A percentile compares a stretch with the other conserved stretches of the same genome.
Evolutionary conservation across 1,139 yeast genomes (phyloP).

Genomic region (Yamadazyma siamensis): DNA sequence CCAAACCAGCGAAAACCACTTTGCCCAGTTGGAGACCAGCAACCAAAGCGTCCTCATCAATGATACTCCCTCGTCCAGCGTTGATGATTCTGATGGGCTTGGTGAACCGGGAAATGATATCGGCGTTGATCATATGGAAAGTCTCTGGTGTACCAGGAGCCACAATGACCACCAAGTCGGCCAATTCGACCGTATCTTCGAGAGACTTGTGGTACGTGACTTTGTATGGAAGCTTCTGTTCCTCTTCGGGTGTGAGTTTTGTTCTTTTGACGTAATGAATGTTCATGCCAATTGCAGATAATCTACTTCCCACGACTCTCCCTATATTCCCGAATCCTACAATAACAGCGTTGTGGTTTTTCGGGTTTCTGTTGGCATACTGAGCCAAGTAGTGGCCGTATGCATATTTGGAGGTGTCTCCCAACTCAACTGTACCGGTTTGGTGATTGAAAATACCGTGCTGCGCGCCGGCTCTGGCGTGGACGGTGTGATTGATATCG

Average conservation of each 20-base stretch:
- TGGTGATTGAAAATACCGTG: slow-evolving; percentile 32
- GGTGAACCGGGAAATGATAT: slow-evolving; percentile 45
- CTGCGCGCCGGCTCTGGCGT: slow-evolving; percentile 36
- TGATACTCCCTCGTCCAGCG: slow-evolving; percentile 71
- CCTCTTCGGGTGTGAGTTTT: slow-evolving; percentile 36
- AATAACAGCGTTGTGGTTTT: slow-evolving; percentile 59
- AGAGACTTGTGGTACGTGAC: slow-evolving; percentile 44
- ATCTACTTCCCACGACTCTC: slow-evolving; percentile 54
- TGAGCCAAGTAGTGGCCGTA: slow-evolving; percentile 46
- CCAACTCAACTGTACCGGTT: slow-evolving; percentile 31
- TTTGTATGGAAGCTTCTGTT: slow-evolving; percentile 37
- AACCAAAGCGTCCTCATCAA: slow-evolving; percentile 71
- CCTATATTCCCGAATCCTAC: slow-evolving; percentile 84
- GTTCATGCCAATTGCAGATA: slow-evolving; percentile 61
- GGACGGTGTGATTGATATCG: slow-evolving; percentile 35
- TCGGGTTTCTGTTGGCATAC: slow-evolving; percentile 44
- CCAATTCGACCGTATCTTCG: slow-evolving; percentile 28
- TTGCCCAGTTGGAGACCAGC: slow-evolving; percentile 66
- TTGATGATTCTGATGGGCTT: slow-evolving; percentile 65
- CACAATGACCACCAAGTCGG: slow-evolving; percentile 63
- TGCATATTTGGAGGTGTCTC: slow-evolving; percentile 30
- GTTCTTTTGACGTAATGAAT: slow-evolving; percentile 62
- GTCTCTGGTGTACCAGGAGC: slow-evolving; percentile 68
- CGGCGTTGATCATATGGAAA: slow-evolving; percentile 48
- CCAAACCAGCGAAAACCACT: slow-evolving; percentile 71